Base-by-base conservation (phyloP, 768 basidiomycete genomes). In the Multifurca ochricompacta region DNA sequence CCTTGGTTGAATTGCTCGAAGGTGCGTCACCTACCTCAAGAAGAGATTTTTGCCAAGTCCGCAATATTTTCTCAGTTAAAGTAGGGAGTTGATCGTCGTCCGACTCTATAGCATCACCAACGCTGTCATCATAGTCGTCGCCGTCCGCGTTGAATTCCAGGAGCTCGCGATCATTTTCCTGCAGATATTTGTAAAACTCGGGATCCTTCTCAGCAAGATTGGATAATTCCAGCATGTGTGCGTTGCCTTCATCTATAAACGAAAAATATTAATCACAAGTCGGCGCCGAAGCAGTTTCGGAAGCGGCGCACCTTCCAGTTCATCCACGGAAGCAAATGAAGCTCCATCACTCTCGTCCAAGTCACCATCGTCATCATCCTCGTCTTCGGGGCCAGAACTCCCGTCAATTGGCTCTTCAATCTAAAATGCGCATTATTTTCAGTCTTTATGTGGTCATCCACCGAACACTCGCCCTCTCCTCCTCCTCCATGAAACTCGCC, bases 151-250 rank as follows among this genome's bases (percentile, higher is more conserved):
- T 63, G 65, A 98, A 98, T 4, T 90, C 77, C 2, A 99, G 75
- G n/a, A 98, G 73, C 51, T 92, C 93, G 54, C 76, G 74, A 69
- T 99, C 96, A 65, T 99, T 93, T 70, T 98, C 91, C 72, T 94
- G 86, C 2, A 99, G 76, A 67, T 94, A 99, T 70, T 94, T 91
- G 84, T 82, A 99, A 72, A 98, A 99, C 65, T 96, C 95, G n/a
- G 95, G 95, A 68, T 99, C 95, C 67, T 91, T 92, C 69, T 95
- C 87, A 1, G 90, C 90, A 32, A 99, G 79, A 65, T 88, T 84
- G 35, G 88, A 83, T 13, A 99, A 78, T 51, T 95, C 88, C 41
- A 82, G 69, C 56, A 91, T 71, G 73, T 97, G 95, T 4, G 74
- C 69, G 48, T 74, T 73, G 21, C 85, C 90, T 52, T 88, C 86